Conservation (phyloP, 768 basidiomycete species). For the Leccinum subtestaceum region DNA sequence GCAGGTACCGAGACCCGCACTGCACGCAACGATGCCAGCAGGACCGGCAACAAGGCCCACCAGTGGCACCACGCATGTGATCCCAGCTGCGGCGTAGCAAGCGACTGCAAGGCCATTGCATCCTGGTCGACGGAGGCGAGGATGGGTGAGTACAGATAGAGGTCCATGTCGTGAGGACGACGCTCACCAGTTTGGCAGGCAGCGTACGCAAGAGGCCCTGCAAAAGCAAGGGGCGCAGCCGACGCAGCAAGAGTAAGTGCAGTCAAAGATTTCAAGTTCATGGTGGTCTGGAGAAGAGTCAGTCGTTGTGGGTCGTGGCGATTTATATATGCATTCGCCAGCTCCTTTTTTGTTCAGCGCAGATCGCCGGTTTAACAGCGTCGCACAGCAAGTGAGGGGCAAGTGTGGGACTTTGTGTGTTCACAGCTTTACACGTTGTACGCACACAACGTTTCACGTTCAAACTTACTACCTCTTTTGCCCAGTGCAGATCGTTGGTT, state of each 20-base stretch:
- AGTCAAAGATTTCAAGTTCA: slow-evolving; percentile 26
- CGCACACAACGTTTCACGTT: not conserved
- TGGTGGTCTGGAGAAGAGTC: slow-evolving; percentile 2
- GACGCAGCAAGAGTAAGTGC: slow-evolving; percentile 19
- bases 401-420: not conserved
- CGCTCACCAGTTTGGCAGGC: slow-evolving; percentile 24
- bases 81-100: slow-evolving; percentile 26
- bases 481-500: no score
- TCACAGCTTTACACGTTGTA: not conserved
- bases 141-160: not conserved
- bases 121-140: slow-evolving; percentile 10
- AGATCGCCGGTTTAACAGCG: not conserved
- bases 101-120: slow-evolving; percentile 22
- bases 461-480: no score
- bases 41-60: slow-evolving; percentile 12
- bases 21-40: slow-evolving; percentile 24
- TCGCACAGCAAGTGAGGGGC: slow-evolving; percentile 2
- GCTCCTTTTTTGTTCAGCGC: slow-evolving; percentile 1
- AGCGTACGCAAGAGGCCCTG: slow-evolving; percentile 24
- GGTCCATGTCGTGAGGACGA: no score
- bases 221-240: slow-evolving; percentile 10
- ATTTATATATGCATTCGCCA: slow-evolving; percentile 1
- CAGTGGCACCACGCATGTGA: slow-evolving; percentile 20
- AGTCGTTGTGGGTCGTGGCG: not conserved
- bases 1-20: slow-evolving; percentile 16